Evolutionary conservation across 2,329 filamentous ascomycete genomes (phyloP), one percentile per base, ranked within the genome.

Genomic region (Teratosphaeria epicoccoides): DNA sequence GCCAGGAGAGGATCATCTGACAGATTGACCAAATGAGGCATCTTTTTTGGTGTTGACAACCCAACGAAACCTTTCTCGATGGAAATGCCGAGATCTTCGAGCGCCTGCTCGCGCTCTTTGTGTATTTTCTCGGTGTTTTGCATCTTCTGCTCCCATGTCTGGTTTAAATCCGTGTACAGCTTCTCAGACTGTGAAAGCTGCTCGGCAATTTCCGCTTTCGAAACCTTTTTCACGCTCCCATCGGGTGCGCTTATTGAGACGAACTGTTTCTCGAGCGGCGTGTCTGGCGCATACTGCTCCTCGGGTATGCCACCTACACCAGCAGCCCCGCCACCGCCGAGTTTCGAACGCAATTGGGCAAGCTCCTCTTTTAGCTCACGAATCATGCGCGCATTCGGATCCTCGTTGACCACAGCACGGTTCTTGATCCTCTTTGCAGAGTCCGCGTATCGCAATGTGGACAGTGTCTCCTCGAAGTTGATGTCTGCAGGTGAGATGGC

Each of bases 381-480:
- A 58, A 98, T 97, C 93, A 98, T 98, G 61, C 93, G 86, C 54
- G 93, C 93, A 66, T 98, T 98, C 46, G 93, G 91, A 71, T 98
- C 93, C 69, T 98, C 93, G 74, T 98, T 98, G 69, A 98, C 87
- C 48, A 98, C 93, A 52, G 93, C 93, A 69, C 98, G 93, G 73
- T 98, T 98, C 88, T 97, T 97, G 78, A 98, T 98, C 62, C 93
- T 84, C 74, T 98, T 98, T 24, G 93, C 93, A 6, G 89, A 96
- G 67, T 98, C 91, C 51, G 94, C 93, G 70, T 98, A 98, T 64
- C 94, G 83, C 24, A 98, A 77, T 0, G 93, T 98, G 67, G 90
- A 93, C 17, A 98, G 77, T 0, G 94, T 98, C 71, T 98, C 93
- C 59, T 98, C 93, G 66, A 95, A 97, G 71, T 98, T 98, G 74